These are phyloP conservation scores for Fusarium sp. DNA, from an alignment of 2,329 filamentous ascomycete genomes.

Conservation along the genomic window DNA sequence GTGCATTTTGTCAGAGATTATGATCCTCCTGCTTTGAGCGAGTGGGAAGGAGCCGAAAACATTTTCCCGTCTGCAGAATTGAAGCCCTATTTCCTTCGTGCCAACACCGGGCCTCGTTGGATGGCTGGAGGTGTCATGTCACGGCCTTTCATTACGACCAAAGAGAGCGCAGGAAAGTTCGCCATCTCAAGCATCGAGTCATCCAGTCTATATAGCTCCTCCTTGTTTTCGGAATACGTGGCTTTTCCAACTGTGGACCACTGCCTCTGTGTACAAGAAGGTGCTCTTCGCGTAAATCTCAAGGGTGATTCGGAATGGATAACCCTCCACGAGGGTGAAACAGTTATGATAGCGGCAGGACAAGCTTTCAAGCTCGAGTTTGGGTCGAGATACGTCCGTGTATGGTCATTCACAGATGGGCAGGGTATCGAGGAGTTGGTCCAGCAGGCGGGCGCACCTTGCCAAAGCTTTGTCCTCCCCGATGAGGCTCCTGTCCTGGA, in stretches of 20 bases:
- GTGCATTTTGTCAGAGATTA: constrained; percentile 65
- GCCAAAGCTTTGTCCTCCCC: constrained; percentile 53
- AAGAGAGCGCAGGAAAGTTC: constrained; percentile 61
- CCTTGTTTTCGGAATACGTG: constrained; percentile 53
- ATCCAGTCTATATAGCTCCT: constrained; percentile 52
- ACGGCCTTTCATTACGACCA: constrained; percentile 59
- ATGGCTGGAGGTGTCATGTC: constrained; percentile 59
- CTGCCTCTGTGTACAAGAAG: constrained; percentile 62
- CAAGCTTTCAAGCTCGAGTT: constrained; percentile 59
- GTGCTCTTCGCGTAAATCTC: constrained; percentile 56
- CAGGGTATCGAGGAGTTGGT: constrained; percentile 61
- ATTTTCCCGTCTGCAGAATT: constrained; percentile 51
- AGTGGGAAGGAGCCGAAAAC: constrained; percentile 57
- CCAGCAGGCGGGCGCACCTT: constrained; percentile 52
- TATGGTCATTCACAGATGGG: constrained; percentile 62
- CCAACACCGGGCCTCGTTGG: constrained; percentile 61
- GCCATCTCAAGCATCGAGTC: constrained; percentile 65
- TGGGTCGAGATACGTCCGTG: constrained; percentile 59
- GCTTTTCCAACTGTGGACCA: constrained; percentile 63
- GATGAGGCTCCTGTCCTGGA: constrained; percentile 42
- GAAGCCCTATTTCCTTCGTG: constrained; percentile 63
- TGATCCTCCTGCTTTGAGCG: constrained; percentile 56
- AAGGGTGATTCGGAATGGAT: constrained; percentile 37
- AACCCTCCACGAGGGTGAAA: constrained; percentile 57
- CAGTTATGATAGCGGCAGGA: constrained; percentile 60